phyloP scores from a whole-genome alignment of 768 basidiomycete species.

The Multifurca ochricompacta region DNA sequence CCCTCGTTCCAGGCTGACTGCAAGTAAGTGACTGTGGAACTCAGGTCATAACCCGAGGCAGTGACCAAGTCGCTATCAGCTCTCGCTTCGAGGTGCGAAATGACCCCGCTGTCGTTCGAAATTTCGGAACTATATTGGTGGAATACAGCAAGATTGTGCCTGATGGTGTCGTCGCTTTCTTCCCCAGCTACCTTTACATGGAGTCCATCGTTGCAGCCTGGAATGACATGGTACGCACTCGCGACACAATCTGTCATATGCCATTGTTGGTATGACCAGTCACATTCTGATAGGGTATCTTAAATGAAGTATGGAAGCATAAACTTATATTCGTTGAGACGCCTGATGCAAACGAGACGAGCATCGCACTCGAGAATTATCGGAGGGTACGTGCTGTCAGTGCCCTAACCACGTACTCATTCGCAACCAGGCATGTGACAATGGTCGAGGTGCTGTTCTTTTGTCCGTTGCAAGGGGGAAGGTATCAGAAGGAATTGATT shows the following conservation, averaged over 20 bases:
- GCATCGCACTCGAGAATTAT: constrained; percentile 96
- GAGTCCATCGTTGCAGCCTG: constrained; percentile 99
- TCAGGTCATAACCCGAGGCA: constrained; percentile 94
- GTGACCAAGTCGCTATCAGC: constrained; percentile 97
- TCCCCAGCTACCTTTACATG: constrained; percentile 99
- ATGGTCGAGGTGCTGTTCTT: constrained; percentile 93
- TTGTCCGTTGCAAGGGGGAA: constrained; percentile 97
- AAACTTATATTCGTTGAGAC: constrained; percentile 99
- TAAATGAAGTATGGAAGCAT: constrained; percentile 99
- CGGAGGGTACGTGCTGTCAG: constrained; percentile 52
- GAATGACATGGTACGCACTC: constrained; percentile 91
- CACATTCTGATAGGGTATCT: constrained; percentile 62
- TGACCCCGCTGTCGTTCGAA: constrained; percentile 97
- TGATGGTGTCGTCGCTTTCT: constrained; percentile 98
- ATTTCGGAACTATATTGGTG: constrained; percentile 95
- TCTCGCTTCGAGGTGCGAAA: constrained; percentile 98
- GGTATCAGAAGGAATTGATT: constrained; percentile 99
- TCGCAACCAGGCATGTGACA: constrained; percentile 79
- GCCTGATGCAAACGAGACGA: constrained; percentile 97
- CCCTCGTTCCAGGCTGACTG: not conserved
- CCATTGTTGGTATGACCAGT: not conserved
- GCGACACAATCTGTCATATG: not conserved
- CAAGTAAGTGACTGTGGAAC: constrained; percentile 6
- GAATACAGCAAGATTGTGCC: constrained; percentile 98
- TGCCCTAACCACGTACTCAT: not conserved